Percentiles rank a stretch among this genome's conserved stretches.
Conservation (phyloP, 176 grass and related monocot genomes). For the Dactylis glomerata region DNA sequence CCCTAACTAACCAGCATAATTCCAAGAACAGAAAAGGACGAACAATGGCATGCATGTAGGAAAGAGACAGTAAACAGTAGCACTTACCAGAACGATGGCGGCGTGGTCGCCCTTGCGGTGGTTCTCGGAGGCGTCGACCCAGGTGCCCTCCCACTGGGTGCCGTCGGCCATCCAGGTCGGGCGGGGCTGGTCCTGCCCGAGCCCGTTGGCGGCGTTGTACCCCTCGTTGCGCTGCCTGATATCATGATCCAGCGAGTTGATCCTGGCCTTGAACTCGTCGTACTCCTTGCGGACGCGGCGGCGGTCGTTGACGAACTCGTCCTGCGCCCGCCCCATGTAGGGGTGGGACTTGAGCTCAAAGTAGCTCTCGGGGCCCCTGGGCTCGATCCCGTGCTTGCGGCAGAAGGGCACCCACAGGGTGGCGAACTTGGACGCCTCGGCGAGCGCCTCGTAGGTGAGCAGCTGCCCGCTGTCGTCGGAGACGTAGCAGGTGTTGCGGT, state of each 20-base stretch:
- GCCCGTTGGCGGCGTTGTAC: conserved; percentile 48
- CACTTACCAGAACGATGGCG: conserved; percentile 67
- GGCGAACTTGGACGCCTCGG: conserved; percentile 75
- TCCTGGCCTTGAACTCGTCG: conserved; percentile 80
- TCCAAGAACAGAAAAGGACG: not conserved
- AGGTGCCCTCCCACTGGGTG: conserved; percentile 70
- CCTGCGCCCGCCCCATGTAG: conserved; percentile 65
- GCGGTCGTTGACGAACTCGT: conserved; percentile 89
- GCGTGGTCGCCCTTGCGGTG: conserved; percentile 92
- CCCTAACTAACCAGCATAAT: not conserved
- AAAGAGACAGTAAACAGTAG: not conserved
- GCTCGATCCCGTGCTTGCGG: conserved; percentile 83
- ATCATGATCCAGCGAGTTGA: conserved; percentile 52
- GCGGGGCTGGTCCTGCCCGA: conserved; percentile 26
- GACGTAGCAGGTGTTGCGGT: conserved; percentile 77
- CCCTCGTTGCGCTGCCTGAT: conserved; percentile 65
- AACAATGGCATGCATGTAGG: not conserved
- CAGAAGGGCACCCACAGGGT: conserved; percentile 89
- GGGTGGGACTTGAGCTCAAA: conserved; percentile 86
- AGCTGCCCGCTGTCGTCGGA: conserved; percentile 86
- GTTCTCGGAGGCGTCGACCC: conserved; percentile 60
- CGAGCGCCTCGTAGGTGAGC: conserved; percentile 87
- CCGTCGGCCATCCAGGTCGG: conserved; percentile 82
- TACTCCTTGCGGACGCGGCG: conserved; percentile 78
- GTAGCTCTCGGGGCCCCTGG: conserved; percentile 69